These are phyloP conservation scores for Lineolata rhizophorae DNA, from an alignment of 495 filamentous ascomycete genomes.

Conservation along the genomic window DNA sequence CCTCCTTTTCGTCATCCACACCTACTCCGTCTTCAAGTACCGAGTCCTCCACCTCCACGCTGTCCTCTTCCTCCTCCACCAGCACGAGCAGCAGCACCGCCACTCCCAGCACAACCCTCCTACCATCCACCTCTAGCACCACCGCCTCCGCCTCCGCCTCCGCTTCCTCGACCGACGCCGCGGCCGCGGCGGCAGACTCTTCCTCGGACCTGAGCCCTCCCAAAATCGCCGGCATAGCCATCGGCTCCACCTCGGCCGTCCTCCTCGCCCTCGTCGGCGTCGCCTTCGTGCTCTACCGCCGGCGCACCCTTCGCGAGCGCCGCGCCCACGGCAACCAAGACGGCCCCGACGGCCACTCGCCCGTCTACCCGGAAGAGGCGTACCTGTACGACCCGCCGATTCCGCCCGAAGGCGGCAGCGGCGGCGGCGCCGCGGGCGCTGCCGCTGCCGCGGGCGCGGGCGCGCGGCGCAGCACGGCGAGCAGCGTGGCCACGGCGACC, in stretches of 20 bases:
- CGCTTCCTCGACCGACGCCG: background rate
- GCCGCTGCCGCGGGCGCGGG: no score
- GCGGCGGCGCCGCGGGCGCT: no score
- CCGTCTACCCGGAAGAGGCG: slow-evolving; percentile 1
- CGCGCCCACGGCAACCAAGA: background rate
- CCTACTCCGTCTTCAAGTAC: no score
- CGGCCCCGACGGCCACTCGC: no score
- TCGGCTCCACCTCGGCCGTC: background rate
- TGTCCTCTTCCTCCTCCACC: background rate
- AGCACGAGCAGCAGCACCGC: background rate
- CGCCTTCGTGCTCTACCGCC: background rate
- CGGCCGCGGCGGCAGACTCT: background rate
- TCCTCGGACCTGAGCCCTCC: background rate
- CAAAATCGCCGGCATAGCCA: background rate
- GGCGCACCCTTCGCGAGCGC: background rate
- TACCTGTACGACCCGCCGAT: slow-evolving; percentile 1
- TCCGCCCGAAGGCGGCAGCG: no score
- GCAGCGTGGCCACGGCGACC: no score
- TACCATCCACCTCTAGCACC: background rate
- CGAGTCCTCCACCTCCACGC: background rate
- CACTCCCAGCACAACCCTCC: background rate
- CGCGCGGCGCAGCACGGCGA: no score
- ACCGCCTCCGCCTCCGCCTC: background rate
- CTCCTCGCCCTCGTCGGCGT: background rate
- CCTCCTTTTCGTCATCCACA: no score